Percentiles rank a stretch among this genome's conserved stretches.
These are phyloP conservation scores for Geotrichum histeridarum DNA, from an alignment of 1,139 yeast genomes.

Conservation along the genomic window DNA sequence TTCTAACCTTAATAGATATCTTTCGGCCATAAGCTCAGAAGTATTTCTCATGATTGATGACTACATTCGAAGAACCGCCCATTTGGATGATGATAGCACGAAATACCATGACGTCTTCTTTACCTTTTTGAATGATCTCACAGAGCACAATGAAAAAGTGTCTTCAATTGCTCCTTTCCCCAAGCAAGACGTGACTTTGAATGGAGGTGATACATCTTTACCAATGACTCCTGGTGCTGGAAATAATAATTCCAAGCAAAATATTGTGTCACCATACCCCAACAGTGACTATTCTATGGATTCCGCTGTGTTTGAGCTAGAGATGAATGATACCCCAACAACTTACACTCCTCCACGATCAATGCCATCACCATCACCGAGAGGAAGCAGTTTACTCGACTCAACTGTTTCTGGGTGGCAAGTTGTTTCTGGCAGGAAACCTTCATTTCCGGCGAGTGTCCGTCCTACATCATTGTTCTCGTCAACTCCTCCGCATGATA, in stretches of 20 bases:
- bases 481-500: background rate
- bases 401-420: slow-evolving; percentile 12
- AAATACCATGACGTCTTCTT: background rate
- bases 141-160: slow-evolving; percentile 13
- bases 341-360: background rate
- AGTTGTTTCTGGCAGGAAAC: slow-evolving; percentile 13
- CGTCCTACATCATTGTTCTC: background rate
- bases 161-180: slow-evolving; percentile 10
- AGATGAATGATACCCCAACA: slow-evolving; percentile 5
- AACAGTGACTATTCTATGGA: slow-evolving; percentile 1
- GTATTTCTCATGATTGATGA: slow-evolving; percentile 8
- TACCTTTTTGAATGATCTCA: slow-evolving; percentile 14
- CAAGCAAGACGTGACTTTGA: slow-evolving; percentile 8
- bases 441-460: slow-evolving; percentile 11
- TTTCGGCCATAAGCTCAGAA: slow-evolving; percentile 8
- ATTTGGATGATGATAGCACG: background rate
- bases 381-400: background rate
- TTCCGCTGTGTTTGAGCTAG: slow-evolving; percentile 16
- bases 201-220: background rate
- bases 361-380: slow-evolving; percentile 8
- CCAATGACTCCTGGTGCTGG: background rate
- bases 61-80: slow-evolving; percentile 3
- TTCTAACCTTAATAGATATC: slow-evolving; percentile 12
- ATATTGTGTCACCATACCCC: background rate
- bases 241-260: slow-evolving; percentile 7